Conservation (phyloP, 768 basidiomycete species). For the Amanita subjunquillea region DNA sequence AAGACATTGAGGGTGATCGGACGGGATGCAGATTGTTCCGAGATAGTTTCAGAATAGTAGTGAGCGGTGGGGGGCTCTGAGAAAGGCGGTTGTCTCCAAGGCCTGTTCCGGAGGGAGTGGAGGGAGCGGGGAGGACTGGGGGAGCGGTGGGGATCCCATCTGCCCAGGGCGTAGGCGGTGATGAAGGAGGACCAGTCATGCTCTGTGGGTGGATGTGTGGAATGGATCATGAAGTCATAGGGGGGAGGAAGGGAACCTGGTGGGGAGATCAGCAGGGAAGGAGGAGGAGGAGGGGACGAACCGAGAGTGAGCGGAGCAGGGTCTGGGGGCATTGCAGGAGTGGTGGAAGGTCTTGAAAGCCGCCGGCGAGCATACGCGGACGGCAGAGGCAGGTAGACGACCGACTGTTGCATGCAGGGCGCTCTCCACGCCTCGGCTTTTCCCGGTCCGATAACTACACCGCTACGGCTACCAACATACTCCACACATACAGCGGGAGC, state of each 20-base stretch:
- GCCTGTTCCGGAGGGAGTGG: constrained; percentile 7
- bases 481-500: constrained; percentile 94
- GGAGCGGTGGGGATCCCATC: constrained; percentile 70
- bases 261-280: neutral
- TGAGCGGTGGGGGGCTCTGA: constrained; percentile 13
- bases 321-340: constrained; percentile 18
- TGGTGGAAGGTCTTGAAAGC: constrained; percentile 23
- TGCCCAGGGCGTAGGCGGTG: constrained; percentile 62
- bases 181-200: constrained; percentile 72
- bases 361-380: constrained; percentile 14
- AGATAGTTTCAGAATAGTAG: neutral
- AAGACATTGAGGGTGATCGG: neutral
- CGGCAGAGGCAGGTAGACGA: neutral
- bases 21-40: neutral
- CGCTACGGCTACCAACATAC: constrained; percentile 56
- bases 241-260: constrained; percentile 14
- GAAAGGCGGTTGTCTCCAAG: constrained; percentile 15
- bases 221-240: constrained; percentile 8
- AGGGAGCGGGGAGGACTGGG: constrained; percentile 44
- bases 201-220: constrained; percentile 11
- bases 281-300: constrained; percentile 6
- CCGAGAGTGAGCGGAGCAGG: constrained; percentile 11
- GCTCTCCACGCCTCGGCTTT: neutral
- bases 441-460: constrained; percentile 1
- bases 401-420: neutral